Evolutionary conservation across 345 rosid genomes (phyloP), one percentile per base, ranked within the genome.

Genomic region (Brassica juncea): DNA sequence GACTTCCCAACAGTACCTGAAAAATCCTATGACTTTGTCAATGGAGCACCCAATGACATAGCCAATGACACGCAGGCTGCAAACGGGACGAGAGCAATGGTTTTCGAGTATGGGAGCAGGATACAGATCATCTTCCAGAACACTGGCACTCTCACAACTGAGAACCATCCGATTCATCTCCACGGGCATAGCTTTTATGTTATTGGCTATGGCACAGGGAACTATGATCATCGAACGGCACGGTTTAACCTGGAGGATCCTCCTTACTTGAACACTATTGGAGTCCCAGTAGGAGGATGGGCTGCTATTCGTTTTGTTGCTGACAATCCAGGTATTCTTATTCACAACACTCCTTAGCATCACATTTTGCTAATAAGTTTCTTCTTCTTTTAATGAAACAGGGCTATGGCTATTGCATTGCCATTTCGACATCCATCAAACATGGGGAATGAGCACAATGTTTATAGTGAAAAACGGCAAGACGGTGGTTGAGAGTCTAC

Each of bases 381-480:
- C 62, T 74, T 49, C 78, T 42, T 59, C 59, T 57, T 39, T 3
- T 19, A 19, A 55, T 55, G 55, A 66, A 49, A 23, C 15, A 91
- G 98, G 98, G 34, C 95, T 90, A 68, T 93, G 97, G 98, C 86
- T 93, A 76, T 81, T 91, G 87, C 98, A 91, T 70, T 93, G 98
- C 68, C 98, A 91, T 83, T 74, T 93, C 5, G 94, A 93, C 28
- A 55, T 87, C 52, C 97, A 91, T 79, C 90, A 85, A 68, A 86
- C 95, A 15, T 94, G 97, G 98, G 97, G 97, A 72, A 82, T 94
- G 84, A 89, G 78, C 8, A 90, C 94, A 7, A 88, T 81, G 69
- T 75, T 94, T 65, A 85, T 90, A 76, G 98, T 94, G 74, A 84
- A 89, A 78, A 83, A 91, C 68, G 95, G 98, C 61, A 73, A 78